Conservation (phyloP, 495 filamentous ascomycete species). For the Beverwykella pulmonaria region DNA sequence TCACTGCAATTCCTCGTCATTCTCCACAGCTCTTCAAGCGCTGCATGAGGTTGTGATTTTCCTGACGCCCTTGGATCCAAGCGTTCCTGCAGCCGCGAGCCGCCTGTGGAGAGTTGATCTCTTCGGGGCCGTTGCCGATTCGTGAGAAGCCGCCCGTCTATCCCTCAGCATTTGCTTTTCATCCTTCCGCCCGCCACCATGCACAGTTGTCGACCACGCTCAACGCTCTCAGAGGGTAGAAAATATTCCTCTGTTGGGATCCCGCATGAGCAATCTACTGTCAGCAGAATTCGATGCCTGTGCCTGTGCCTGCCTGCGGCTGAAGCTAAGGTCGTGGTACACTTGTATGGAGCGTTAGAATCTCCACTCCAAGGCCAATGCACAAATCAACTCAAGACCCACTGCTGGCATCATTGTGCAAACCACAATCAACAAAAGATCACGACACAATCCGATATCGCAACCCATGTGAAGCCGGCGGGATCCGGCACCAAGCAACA, state of each 20-base stretch:
- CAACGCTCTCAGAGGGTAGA: not conserved
- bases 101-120: slow-evolving; percentile 13
- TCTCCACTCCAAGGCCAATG: not conserved
- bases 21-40: too few species aligned
- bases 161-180: not conserved
- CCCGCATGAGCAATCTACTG: slow-evolving; percentile 2
- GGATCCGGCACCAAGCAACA: not conserved
- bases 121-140: not conserved
- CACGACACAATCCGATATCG: not conserved
- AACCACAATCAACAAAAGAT: not conserved
- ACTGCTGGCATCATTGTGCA: not conserved
- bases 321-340: too few species aligned
- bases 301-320: slow-evolving; percentile 7
- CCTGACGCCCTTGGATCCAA: too few species aligned
- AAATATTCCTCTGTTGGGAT: not conserved
- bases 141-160: not conserved
- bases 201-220: not conserved
- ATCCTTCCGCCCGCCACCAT: not conserved
- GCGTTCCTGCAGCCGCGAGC: slow-evolving; percentile 16
- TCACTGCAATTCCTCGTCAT: not conserved
- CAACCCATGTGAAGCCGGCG: slow-evolving; percentile 1
- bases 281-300: slow-evolving; percentile 4
- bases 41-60: too few species aligned
- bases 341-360: too few species aligned
- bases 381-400: not conserved